Percentiles rank a stretch among this genome's conserved stretches.
Conservation (phyloP, 169 alveolate genomes). For the Babesia ovis region DNA sequence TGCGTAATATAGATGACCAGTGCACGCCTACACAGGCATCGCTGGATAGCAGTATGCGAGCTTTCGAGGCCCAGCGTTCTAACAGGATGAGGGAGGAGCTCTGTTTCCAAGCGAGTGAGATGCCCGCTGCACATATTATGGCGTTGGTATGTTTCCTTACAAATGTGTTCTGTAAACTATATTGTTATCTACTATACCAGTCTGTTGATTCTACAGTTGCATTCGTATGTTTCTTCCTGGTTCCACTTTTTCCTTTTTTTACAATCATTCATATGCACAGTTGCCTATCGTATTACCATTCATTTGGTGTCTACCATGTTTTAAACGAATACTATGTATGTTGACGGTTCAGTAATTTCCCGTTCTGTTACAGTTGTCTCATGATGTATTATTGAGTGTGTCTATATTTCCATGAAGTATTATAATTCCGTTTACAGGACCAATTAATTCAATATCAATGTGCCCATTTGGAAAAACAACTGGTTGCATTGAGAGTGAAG, state of each 20-base stretch:
- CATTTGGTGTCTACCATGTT: too few relatives aligned
- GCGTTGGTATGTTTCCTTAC: conserved; percentile 52
- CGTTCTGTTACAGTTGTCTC: not conserved
- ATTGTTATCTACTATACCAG: too few relatives aligned
- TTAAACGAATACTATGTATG: too few relatives aligned
- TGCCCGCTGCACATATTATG: conserved; percentile 50
- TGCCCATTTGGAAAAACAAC: conserved; percentile 41
- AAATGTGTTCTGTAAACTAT: too few relatives aligned
- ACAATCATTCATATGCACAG: too few relatives aligned
- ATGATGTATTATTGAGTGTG: not conserved
- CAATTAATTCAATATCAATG: conserved; percentile 58
- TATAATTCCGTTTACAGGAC: too few relatives aligned
- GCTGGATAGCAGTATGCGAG: not conserved
- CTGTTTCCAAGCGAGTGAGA: conserved; percentile 1
- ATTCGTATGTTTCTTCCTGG: too few relatives aligned
- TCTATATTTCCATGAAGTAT: too few relatives aligned
- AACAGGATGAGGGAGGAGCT: not conserved
- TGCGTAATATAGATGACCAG: conserved; percentile 1
- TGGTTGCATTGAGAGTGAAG: conserved; percentile 36
- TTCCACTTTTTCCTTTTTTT: too few relatives aligned
- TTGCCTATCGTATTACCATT: too few relatives aligned
- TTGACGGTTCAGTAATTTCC: not conserved
- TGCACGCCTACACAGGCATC: not conserved
- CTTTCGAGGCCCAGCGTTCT: not conserved
- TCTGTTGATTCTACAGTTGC: too few relatives aligned